Evolutionary conservation across 2,329 filamentous ascomycete species (phyloP).

Genomic region (Cercospora sojina): DNA sequence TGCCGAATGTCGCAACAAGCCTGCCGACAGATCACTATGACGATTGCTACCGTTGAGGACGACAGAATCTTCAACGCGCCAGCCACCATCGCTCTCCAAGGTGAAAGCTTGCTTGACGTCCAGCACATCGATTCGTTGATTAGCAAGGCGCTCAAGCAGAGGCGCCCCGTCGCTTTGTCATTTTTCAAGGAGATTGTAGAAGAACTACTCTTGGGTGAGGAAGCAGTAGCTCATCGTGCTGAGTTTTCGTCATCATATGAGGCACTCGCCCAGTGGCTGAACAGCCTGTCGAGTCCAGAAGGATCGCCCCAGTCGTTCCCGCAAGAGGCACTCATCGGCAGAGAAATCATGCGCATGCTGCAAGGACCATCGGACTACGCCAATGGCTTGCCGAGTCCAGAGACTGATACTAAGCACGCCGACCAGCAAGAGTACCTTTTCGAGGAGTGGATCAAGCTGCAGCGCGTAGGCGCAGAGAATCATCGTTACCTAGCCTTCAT

Average conservation of each 20-base stretch:
- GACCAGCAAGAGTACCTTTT: conserved; percentile 95
- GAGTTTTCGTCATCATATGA: conserved; percentile 84
- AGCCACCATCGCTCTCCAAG: conserved; percentile 61
- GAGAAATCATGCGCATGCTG: conserved; percentile 68
- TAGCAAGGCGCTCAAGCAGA: conserved; percentile 68
- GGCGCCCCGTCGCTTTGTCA: conserved; percentile 70
- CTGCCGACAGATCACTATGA: conserved; percentile 54
- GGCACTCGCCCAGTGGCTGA: conserved; percentile 76
- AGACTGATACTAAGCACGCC: conserved; percentile 59
- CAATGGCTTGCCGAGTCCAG: conserved; percentile 57
- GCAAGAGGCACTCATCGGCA: conserved; percentile 58
- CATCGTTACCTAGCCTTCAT: conserved; percentile 74
- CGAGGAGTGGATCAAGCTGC: conserved; percentile 87
- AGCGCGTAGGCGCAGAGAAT: conserved; percentile 72
- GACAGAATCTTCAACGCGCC: conserved; percentile 62
- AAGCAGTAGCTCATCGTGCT: conserved; percentile 73
- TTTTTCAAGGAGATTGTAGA: conserved; percentile 80
- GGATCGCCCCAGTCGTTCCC: conserved; percentile 2
- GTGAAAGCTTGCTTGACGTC: conserved; percentile 60
- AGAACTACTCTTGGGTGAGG: conserved; percentile 73
- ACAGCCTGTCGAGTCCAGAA: conserved; percentile 57
- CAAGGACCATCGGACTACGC: conserved; percentile 58
- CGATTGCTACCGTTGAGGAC: conserved; percentile 54
- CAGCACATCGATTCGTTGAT: conserved; percentile 62
- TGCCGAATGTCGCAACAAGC: conserved; percentile 60